A percentile compares a stretch with the other conserved stretches of the same genome.
These are phyloP conservation scores for Bipolaris bicolor DNA, from an alignment of 2,329 filamentous ascomycete species.

Conservation along the genomic window DNA sequence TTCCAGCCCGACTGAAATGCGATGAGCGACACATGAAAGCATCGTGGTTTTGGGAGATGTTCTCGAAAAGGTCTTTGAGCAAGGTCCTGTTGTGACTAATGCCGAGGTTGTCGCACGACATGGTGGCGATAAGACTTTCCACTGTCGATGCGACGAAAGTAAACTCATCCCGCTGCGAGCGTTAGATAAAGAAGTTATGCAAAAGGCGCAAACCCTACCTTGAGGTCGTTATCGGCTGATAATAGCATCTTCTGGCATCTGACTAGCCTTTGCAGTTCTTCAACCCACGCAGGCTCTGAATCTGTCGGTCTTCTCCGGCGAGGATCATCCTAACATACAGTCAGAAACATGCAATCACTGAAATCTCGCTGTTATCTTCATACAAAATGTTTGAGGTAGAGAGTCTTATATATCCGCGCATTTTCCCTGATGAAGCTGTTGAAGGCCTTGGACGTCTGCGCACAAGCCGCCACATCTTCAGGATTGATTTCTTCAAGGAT, in stretches of 20 bases:
- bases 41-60: slow-evolving; percentile 59
- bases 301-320: slow-evolving; percentile 30
- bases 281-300: slow-evolving; percentile 41
- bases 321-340: slow-evolving; percentile 48
- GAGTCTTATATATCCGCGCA: slow-evolving; percentile 63
- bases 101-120: slow-evolving; percentile 48
- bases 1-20: slow-evolving; percentile 60
- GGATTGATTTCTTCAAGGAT: slow-evolving; percentile 44
- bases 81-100: slow-evolving; percentile 55
- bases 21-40: slow-evolving; percentile 69
- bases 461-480: slow-evolving; percentile 40
- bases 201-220: slow-evolving; percentile 36
- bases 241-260: slow-evolving; percentile 54
- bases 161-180: slow-evolving; percentile 41
- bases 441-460: slow-evolving; percentile 49
- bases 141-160: slow-evolving; percentile 50
- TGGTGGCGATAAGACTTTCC: slow-evolving; percentile 42
- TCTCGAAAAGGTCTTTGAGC: slow-evolving; percentile 50
- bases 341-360: slow-evolving; percentile 13
- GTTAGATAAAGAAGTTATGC: not conserved
- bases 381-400: slow-evolving; percentile 67
- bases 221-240: slow-evolving; percentile 49
- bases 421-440: slow-evolving; percentile 64
- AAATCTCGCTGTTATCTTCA: slow-evolving; percentile 17
- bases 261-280: slow-evolving; percentile 38